phyloP scores from a whole-genome alignment of 106 monocot genomes.

The Allium fistulosum region DNA sequence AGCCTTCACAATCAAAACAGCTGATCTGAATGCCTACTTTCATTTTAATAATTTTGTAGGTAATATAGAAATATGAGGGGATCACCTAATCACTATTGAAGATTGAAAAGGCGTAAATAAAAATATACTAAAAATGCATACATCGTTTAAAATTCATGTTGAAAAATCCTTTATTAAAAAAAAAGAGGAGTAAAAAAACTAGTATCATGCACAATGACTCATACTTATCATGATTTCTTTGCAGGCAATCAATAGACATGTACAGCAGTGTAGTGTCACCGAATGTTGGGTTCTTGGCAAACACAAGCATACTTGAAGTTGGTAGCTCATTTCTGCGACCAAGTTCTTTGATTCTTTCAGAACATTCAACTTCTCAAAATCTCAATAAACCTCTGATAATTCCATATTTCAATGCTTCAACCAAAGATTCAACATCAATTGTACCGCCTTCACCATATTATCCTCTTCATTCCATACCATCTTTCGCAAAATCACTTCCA shows the following conservation, averaged over 20 bases:
- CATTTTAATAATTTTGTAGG: too few relatives aligned
- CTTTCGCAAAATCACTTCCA: conserved; percentile 21
- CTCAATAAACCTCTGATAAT: conserved; percentile 15
- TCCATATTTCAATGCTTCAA: background rate
- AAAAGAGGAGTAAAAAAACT: too few relatives aligned
- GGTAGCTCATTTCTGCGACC: conserved; percentile 14
- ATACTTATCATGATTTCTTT: background rate
- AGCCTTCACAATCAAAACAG: too few relatives aligned
- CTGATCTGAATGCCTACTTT: too few relatives aligned
- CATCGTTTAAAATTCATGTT: too few relatives aligned
- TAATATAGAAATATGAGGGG: too few relatives aligned
- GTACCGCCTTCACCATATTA: background rate
- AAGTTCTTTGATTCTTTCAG: background rate
- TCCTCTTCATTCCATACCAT: background rate
- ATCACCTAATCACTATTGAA: too few relatives aligned
- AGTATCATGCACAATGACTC: too few relatives aligned
- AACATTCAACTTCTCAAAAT: background rate
- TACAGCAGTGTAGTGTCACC: conserved; percentile 26
- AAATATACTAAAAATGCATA: too few relatives aligned
- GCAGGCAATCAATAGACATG: conserved; percentile 46
- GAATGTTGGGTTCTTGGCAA: background rate
- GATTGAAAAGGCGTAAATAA: too few relatives aligned
- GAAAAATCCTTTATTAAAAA: too few relatives aligned
- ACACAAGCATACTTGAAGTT: conserved; percentile 13
- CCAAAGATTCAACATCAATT: background rate